A percentile compares a stretch with the other conserved stretches of the same genome.
These are phyloP conservation scores for Ramalina intermedia DNA, from an alignment of 495 filamentous ascomycete species.

Conservation along the genomic window DNA sequence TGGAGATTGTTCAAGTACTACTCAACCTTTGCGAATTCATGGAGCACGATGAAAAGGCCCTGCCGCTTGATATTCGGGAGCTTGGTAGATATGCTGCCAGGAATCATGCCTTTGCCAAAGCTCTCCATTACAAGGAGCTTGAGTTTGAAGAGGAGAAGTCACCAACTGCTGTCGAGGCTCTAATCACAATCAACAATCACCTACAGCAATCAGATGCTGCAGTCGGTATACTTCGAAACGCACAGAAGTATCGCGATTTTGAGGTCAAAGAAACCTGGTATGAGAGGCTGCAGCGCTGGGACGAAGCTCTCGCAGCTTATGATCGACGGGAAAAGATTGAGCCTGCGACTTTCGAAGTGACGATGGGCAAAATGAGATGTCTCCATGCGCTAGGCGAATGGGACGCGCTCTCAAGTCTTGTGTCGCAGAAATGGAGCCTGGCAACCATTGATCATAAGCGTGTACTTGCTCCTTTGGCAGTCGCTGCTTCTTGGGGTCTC, in stretches of 20 bases:
- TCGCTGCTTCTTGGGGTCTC: slow-evolving; percentile 93
- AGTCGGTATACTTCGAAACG: slow-evolving; percentile 89
- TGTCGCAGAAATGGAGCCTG: slow-evolving; percentile 84
- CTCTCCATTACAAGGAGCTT: slow-evolving; percentile 95
- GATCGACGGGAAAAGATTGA: slow-evolving; percentile 63
- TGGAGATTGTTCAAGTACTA: slow-evolving; percentile 84
- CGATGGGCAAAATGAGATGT: slow-evolving; percentile 99
- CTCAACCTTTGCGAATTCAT: slow-evolving; percentile 98
- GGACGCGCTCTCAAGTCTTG: slow-evolving; percentile 76
- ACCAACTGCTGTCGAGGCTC: slow-evolving; percentile 83
- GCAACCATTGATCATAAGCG: slow-evolving; percentile 72
- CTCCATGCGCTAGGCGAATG: slow-evolving; percentile 93
- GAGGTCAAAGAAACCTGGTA: slow-evolving; percentile 97
- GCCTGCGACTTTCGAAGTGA: slow-evolving; percentile 68
- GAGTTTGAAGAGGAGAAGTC: slow-evolving; percentile 97
- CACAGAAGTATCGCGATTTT: slow-evolving; percentile 85
- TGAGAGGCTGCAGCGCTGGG: slow-evolving; percentile 95
- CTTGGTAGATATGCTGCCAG: slow-evolving; percentile 85
- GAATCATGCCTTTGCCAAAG: slow-evolving; percentile 96
- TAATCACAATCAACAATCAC: slow-evolving; percentile 98
- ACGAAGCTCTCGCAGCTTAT: slow-evolving; percentile 89
- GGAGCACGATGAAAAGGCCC: slow-evolving; percentile 97
- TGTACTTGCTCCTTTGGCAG: slow-evolving; percentile 79
- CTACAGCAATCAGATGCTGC: slow-evolving; percentile 94
- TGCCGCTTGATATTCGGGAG: slow-evolving; percentile 91